Evolutionary conservation across 2,329 filamentous ascomycete genomes (phyloP).

Genomic region (Colletotrichum orchidophilum): DNA sequence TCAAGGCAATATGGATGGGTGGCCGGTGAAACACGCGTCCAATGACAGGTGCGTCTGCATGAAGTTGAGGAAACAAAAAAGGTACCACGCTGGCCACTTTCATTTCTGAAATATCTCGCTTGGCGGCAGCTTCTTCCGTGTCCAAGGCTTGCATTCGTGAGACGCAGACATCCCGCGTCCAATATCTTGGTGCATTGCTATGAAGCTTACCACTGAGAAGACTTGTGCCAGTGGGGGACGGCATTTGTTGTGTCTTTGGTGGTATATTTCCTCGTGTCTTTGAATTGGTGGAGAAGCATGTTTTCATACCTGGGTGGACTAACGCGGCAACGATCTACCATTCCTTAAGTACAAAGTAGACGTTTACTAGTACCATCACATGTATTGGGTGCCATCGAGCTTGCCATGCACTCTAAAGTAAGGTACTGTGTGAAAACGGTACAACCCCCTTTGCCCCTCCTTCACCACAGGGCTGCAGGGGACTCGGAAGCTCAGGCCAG

Average conservation of each 20-base stretch:
- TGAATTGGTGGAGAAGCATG: background rate
- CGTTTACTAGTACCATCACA: background rate
- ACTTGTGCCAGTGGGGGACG: background rate
- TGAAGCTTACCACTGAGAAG: background rate
- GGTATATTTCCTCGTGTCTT: background rate
- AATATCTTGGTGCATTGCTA: background rate
- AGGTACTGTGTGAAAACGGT: background rate
- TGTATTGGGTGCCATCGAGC: background rate
- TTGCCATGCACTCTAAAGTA: background rate
- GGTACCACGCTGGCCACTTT: background rate
- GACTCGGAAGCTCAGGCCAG: slow-evolving; percentile 6
- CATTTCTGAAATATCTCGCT: background rate
- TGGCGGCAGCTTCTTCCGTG: background rate
- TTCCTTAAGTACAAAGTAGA: slow-evolving; percentile 20
- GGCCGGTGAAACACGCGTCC: slow-evolving; percentile 17
- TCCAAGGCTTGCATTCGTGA: background rate
- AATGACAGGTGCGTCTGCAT: slow-evolving; percentile 19
- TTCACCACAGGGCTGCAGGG: slow-evolving; percentile 23
- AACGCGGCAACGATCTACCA: slow-evolving; percentile 7
- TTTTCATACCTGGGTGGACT: background rate
- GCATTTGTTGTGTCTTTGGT: background rate
- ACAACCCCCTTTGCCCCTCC: slow-evolving; percentile 16
- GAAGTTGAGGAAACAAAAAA: slow-evolving; percentile 1
- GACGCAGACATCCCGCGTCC: background rate
- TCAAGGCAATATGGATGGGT: background rate